These are phyloP conservation scores for Tilletia walkeri DNA, from an alignment of 1,284 basidiomycete species.

Conservation along the genomic window DNA sequence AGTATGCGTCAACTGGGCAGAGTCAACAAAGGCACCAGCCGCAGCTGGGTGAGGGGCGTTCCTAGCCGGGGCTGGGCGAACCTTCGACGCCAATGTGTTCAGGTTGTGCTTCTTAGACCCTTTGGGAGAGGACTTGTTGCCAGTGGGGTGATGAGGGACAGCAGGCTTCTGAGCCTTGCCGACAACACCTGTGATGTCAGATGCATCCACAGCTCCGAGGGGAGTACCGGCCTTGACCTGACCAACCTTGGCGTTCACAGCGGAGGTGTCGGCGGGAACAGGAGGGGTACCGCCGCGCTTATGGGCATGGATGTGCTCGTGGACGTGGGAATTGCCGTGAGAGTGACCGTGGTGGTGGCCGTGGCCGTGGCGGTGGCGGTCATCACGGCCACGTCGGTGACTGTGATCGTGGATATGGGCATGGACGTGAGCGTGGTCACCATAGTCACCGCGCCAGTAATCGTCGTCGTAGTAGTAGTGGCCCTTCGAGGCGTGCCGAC, in stretches of 20 bases:
- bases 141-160: not conserved
- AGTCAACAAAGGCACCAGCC: too few species aligned
- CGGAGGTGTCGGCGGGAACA: too few species aligned
- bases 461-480: slow-evolving; percentile 7
- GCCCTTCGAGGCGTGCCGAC: not conserved
- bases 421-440: not conserved
- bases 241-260: too few species aligned
- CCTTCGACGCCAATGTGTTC: not conserved
- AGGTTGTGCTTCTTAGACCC: not conserved
- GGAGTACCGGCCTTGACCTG: too few species aligned
- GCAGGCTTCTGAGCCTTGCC: slow-evolving; percentile 8
- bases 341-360: not conserved
- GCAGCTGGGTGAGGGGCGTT: not conserved
- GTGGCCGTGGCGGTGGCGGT: not conserved
- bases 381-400: not conserved
- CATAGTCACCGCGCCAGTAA: not conserved
- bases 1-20: too few species aligned
- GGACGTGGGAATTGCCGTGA: not conserved
- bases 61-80: not conserved
- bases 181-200: not conserved
- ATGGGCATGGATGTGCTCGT: slow-evolving; percentile 16
- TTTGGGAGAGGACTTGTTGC: not conserved
- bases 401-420: slow-evolving; percentile 19
- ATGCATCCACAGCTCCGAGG: too few species aligned
- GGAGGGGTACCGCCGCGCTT: not conserved